A percentile compares a stretch with the other conserved stretches of the same genome.
phyloP scores from a whole-genome alignment of 2,329 filamentous ascomycete genomes.

The Penicillium griseofulvum region DNA sequence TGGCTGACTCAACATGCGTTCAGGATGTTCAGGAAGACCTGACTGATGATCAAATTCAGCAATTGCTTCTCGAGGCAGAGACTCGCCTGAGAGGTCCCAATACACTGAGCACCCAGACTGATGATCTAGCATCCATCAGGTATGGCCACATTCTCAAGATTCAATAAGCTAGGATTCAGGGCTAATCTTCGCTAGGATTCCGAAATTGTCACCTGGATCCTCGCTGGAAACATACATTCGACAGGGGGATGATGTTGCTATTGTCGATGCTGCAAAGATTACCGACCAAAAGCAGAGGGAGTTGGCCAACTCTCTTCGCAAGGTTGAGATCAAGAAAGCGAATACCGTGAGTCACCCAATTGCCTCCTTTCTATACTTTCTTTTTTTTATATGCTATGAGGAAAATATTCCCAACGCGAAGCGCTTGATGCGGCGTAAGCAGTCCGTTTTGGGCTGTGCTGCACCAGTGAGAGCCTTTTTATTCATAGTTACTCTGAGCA shows the following conservation, averaged over 20 bases:
- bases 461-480: slow-evolving; percentile 65
- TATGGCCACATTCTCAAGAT: background rate
- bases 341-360: slow-evolving; percentile 49
- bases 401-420: slow-evolving; percentile 68
- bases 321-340: slow-evolving; percentile 42
- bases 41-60: slow-evolving; percentile 62
- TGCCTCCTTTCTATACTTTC: background rate
- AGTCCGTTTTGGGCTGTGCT: slow-evolving; percentile 76
- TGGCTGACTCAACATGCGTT: slow-evolving; percentile 16
- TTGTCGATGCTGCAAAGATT: slow-evolving; percentile 53
- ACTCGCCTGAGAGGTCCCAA: slow-evolving; percentile 48
- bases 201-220: slow-evolving; percentile 49
- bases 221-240: slow-evolving; percentile 56
- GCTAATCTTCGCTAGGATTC: slow-evolving; percentile 40
- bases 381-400: slow-evolving; percentile 60
- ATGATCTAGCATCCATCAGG: slow-evolving; percentile 15
- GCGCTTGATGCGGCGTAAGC: slow-evolving; percentile 68
- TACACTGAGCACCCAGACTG: slow-evolving; percentile 18
- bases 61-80: slow-evolving; percentile 64
- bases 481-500: slow-evolving; percentile 74
- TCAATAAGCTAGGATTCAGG: background rate
- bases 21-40: slow-evolving; percentile 44
- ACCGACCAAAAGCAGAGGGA: slow-evolving; percentile 47
- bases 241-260: slow-evolving; percentile 52
- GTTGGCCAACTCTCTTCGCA: slow-evolving; percentile 17